Evolutionary conservation across 257 asterid genomes (phyloP), one percentile per base, ranked within the genome.

Genomic region (Eustoma russellianum): DNA sequence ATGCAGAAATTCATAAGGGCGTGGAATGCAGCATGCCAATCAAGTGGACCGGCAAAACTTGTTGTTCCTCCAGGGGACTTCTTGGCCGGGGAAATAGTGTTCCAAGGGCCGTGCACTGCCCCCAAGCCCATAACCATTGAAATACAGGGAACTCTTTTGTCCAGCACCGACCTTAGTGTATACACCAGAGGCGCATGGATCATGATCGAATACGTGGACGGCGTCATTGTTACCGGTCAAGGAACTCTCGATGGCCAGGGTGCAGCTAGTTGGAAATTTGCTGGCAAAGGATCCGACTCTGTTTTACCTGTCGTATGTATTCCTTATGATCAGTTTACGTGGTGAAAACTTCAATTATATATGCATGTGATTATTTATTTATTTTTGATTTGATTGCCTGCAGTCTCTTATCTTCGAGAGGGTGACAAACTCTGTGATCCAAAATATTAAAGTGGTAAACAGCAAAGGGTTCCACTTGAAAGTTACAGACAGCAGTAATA

Each of bases 381-480:
- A 24, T n/a, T n/a, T n/a, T n/a, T n/a, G n/a, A n/a, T n/a, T n/a
- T n/a, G n/a, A n/a, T 33, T 14, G 9, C 3, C 13, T 43, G 77
- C 71, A 81, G 94, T 59, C 81, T 57, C 58, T 85, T 0, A 55
- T 68, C n/a, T 59, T 83, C 17, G 63, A 65, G 19, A 12, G 30
- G 0, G 77, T 68, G 13, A 33, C 24, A 0, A 35, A 59, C 50
- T 55, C 75, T 2, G 47, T 50, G 1, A 13, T 87, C 30, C 50
- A 67, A 49, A 49, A 59, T 53, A 17, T 87, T 0, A 74, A 40
- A 2, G 65, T 84, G 6, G 46, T 77, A 2, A 75, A 87, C 53
- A 61, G 79, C 30, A 87, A 81, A 83, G 96, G 94, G 0, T 80
- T 87, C 61, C 94, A 87, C 54, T 46, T 65, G 12, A 81, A 78